Conservation (phyloP, 306 rosid species). For the Lathyrus tuberosus region DNA sequence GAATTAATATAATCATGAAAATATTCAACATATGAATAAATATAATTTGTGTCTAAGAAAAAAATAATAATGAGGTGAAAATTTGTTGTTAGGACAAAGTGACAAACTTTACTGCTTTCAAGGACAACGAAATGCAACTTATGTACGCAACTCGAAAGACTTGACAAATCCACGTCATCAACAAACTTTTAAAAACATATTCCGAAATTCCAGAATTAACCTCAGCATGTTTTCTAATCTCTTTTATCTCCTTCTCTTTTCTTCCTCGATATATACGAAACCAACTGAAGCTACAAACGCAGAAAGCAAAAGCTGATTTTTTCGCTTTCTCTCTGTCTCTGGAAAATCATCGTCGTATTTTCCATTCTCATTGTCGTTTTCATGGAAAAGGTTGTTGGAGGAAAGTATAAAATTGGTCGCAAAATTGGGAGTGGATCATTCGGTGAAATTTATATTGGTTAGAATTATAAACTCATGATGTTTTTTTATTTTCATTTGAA, state of each 20-base stretch:
- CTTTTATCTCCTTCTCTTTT: slow-evolving; percentile 16
- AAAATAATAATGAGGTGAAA: background rate
- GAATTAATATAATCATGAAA: too few species aligned
- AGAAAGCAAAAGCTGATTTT: slow-evolving; percentile 10
- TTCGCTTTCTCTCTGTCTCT: slow-evolving; percentile 6
- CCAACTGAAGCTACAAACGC: slow-evolving; percentile 23
- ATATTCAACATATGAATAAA: too few species aligned
- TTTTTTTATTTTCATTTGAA: background rate
- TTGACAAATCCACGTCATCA: slow-evolving; percentile 18
- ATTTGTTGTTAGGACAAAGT: slow-evolving; percentile 23
- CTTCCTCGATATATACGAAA: slow-evolving; percentile 25
- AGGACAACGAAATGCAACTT: slow-evolving; percentile 19
- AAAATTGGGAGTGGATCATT: slow-evolving; percentile 79
- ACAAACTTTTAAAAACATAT: background rate
- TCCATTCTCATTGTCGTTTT: background rate
- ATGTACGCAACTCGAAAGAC: slow-evolving; percentile 10
- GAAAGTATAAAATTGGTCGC: slow-evolving; percentile 60
- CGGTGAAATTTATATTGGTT: slow-evolving; percentile 72
- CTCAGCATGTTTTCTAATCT: background rate
- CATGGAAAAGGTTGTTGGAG: slow-evolving; percentile 65
- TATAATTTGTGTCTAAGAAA: too few species aligned
- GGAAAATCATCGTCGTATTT: background rate
- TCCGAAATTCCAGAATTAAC: background rate
- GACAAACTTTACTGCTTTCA: slow-evolving; percentile 32
- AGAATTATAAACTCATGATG: background rate